Evolutionary conservation across 192 early-diverging fungal species (phyloP).

Genomic region (Funneliformis mosseae): DNA sequence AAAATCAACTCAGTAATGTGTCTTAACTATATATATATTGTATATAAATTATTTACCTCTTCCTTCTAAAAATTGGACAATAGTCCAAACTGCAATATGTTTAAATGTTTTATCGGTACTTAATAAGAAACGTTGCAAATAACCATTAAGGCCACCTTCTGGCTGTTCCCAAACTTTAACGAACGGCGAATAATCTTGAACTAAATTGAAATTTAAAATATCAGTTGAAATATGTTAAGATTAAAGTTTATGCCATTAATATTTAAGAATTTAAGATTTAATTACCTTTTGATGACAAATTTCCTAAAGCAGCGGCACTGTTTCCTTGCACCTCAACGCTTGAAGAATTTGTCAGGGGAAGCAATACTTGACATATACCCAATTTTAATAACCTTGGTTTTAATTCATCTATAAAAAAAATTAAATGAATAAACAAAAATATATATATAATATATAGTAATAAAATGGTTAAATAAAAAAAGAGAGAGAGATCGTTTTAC

Average conservation of each 20-base stretch:
- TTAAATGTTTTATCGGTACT: conserved; percentile 70
- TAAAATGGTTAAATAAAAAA: neutral
- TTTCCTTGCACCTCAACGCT: conserved; percentile 77
- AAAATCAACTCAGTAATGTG: neutral
- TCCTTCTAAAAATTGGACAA: conserved; percentile 77
- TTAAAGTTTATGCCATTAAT: neutral
- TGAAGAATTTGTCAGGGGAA: conserved; percentile 60
- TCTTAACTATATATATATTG: neutral
- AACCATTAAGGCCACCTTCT: conserved; percentile 67
- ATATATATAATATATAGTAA: neutral
- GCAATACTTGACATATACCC: conserved; percentile 67
- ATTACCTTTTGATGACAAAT: conserved; percentile 58
- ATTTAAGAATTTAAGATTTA: neutral
- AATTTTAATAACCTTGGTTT: conserved; percentile 64
- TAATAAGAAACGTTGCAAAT: conserved; percentile 67
- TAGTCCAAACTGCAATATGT: conserved; percentile 85
- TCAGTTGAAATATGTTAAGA: neutral
- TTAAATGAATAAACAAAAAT: neutral
- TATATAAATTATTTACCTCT: conserved; percentile 34
- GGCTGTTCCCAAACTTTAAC: conserved; percentile 69
- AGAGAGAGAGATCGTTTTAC: neutral
- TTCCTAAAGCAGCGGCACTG: conserved; percentile 77
- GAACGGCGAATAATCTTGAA: conserved; percentile 67
- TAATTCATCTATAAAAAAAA: conserved; percentile 55
- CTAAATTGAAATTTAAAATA: conserved; percentile 32